These are phyloP conservation scores for Hysterangium stoloniferum DNA, from an alignment of 768 basidiomycete species.

Conservation along the genomic window DNA sequence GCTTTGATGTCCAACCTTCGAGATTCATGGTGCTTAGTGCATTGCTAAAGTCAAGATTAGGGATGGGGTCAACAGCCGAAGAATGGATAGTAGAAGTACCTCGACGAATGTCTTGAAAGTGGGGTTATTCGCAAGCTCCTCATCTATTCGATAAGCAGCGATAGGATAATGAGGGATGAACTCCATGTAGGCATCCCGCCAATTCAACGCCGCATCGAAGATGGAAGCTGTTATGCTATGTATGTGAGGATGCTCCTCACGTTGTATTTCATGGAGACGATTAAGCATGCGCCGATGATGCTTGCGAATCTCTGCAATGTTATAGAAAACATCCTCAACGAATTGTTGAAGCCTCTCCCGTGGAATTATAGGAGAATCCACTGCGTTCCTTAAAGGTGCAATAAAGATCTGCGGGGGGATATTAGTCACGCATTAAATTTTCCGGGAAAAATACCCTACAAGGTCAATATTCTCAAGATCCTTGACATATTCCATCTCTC, in stretches of 20 bases:
- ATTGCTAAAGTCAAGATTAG: slow-evolving; percentile 27
- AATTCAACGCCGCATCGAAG: slow-evolving; percentile 85
- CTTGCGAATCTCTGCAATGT: slow-evolving; percentile 64
- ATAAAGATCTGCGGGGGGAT: slow-evolving; percentile 62
- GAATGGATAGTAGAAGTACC: slow-evolving; percentile 28
- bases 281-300: slow-evolving; percentile 75
- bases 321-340: slow-evolving; percentile 84
- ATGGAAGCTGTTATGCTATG: slow-evolving; percentile 75
- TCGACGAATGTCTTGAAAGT: slow-evolving; percentile 80
- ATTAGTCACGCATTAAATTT: neutral
- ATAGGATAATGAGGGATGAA: slow-evolving; percentile 93
- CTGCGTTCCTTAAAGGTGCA: slow-evolving; percentile 57
- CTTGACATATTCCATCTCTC: slow-evolving; percentile 91
- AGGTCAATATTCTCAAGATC: slow-evolving; percentile 81
- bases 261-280: slow-evolving; percentile 77
- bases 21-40: slow-evolving; percentile 61
- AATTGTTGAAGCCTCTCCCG: slow-evolving; percentile 65
- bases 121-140: slow-evolving; percentile 77
- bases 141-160: slow-evolving; percentile 79
- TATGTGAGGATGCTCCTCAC: slow-evolving; percentile 79
- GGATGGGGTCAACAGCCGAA: neutral
- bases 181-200: slow-evolving; percentile 87
- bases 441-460: slow-evolving; percentile 33
- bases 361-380: slow-evolving; percentile 73
- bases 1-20: slow-evolving; percentile 85